A percentile compares a stretch with the other conserved stretches of the same genome.
Evolutionary conservation across 2,329 filamentous ascomycete genomes (phyloP).

Genomic region (Rhynchosporium graminicola): DNA sequence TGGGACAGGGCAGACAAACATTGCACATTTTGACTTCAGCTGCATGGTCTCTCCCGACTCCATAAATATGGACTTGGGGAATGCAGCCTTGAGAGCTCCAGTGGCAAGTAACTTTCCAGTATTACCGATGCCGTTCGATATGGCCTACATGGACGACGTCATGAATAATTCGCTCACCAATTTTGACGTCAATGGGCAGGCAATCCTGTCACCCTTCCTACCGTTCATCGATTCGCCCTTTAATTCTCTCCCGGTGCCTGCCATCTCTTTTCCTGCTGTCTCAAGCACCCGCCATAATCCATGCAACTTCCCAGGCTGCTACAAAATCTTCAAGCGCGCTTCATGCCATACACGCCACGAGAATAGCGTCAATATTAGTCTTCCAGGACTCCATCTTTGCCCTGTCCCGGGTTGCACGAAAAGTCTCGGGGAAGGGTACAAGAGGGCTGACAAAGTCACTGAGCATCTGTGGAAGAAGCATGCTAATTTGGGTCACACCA

Average conservation of each 20-base stretch:
- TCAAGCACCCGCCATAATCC: neutral
- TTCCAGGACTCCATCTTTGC: constrained; percentile 10
- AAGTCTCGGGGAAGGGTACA: constrained; percentile 16
- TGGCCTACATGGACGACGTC: neutral
- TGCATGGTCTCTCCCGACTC: neutral
- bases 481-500: constrained; percentile 16
- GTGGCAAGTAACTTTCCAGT: neutral
- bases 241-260: neutral
- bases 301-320: constrained; percentile 4
- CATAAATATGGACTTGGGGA: too few species aligned
- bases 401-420: constrained; percentile 19
- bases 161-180: neutral
- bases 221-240: neutral
- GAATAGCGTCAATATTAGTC: neutral
- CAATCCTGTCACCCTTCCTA: neutral
- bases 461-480: constrained; percentile 26
- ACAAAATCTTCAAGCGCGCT: constrained; percentile 14
- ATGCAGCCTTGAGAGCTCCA: neutral
- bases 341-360: constrained; percentile 16
- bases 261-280: neutral
- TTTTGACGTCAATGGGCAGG: neutral
- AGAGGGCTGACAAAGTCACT: constrained; percentile 22
- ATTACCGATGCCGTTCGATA: neutral
- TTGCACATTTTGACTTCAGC: neutral
- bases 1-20: neutral